phyloP scores from a whole-genome alignment of 305 asterid species.

The Fraxinus sp. region DNA sequence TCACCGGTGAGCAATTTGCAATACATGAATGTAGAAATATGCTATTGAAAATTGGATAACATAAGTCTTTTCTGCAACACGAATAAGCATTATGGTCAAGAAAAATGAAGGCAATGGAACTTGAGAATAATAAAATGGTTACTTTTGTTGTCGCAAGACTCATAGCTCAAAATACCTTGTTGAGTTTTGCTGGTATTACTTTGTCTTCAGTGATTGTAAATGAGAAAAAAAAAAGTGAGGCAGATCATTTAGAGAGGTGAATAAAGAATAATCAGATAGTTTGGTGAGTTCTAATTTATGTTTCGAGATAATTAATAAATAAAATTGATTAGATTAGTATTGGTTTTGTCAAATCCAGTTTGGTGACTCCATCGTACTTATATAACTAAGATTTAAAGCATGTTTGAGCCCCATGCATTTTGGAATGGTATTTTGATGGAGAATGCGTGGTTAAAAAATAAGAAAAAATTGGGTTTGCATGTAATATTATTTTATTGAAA shows the following conservation, averaged over 20 bases:
- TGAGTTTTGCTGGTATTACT: neutral
- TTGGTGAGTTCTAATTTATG: neutral
- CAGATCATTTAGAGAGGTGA: neutral
- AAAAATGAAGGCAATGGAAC: neutral
- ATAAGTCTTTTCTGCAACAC: neutral
- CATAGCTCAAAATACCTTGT: neutral
- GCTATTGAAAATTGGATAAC: neutral
- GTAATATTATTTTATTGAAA: neutral
- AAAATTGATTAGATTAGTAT: neutral
- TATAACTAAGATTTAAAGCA: neutral
- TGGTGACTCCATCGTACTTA: neutral
- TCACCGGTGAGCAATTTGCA: conserved; percentile 58
- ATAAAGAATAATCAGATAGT: neutral
- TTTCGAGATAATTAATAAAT: neutral
- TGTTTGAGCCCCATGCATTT: neutral
- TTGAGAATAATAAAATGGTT: neutral
- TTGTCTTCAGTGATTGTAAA: neutral
- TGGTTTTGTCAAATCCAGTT: neutral
- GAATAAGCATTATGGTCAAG: neutral
- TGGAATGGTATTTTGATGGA: neutral
- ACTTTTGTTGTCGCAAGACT: neutral
- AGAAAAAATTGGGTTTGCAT: neutral
- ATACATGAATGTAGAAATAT: conserved; percentile 8
- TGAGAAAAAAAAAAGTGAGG: neutral
- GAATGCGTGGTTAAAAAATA: neutral